phyloP scores from a whole-genome alignment of 805 yeast species.

The Metschnikowia lochheadii region DNA sequence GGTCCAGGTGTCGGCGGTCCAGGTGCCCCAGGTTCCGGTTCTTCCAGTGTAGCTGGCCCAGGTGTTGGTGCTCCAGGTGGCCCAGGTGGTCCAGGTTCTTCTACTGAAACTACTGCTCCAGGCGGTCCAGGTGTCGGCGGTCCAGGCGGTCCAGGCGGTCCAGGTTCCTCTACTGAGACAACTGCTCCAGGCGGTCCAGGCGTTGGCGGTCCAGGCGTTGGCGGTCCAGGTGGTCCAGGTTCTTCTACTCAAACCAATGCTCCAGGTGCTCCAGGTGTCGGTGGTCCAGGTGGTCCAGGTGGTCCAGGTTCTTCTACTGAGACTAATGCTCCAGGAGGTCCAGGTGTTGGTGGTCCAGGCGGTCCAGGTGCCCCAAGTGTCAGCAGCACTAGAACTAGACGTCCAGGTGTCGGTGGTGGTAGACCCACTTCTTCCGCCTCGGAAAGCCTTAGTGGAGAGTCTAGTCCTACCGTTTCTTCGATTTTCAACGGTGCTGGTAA shows the following conservation, averaged over 20 bases:
- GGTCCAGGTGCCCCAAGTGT: background rate
- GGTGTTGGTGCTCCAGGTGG: background rate
- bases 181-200: background rate
- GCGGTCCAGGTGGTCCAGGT: background rate
- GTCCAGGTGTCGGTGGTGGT: background rate
- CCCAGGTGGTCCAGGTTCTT: background rate
- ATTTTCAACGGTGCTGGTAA: conserved; percentile 19
- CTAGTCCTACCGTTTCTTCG: conserved; percentile 12
- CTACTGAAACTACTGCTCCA: background rate
- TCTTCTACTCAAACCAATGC: background rate
- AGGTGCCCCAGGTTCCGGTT: background rate
- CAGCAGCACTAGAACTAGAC: conserved; percentile 3
- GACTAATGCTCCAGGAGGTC: background rate
- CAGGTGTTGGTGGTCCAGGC: background rate
- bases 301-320: background rate
- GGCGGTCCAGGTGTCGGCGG: background rate
- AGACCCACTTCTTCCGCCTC: background rate
- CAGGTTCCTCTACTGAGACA: background rate
- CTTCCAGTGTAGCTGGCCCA: background rate
- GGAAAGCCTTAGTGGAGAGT: conserved; percentile 11
- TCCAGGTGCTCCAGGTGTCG: background rate
- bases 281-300: background rate
- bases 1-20: too few species aligned
- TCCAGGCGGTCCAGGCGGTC: background rate
- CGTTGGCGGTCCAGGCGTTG: background rate